Base-by-base conservation (phyloP, 768 basidiomycete species). In the Hortiboletus campestris region DNA sequence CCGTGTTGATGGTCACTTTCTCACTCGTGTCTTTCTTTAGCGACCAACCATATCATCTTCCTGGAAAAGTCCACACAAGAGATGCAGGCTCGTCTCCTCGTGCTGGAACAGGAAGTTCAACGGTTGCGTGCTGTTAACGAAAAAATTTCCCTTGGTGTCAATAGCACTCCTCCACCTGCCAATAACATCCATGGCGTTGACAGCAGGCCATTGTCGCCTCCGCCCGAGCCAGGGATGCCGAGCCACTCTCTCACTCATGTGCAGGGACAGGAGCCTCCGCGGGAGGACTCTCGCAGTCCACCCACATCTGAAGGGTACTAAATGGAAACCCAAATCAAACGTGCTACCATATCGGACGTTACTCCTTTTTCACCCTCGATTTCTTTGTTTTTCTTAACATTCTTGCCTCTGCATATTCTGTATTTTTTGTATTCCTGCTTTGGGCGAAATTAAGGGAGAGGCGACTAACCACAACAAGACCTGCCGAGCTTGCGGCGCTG, bases 71-170 rank as follows among this genome's bases (percentile, higher is more conserved):
- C 82, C 40, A 91, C 89, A 67, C 80, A 84, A 59, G 82, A 85
- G 62, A 75, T 93, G 68, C 84, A 86, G 69, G 78, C 78, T 55
- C 86, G 89, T 62, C 79, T 93, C 56, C 75, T 76, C 14, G 72
- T 78, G 28, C 68, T 90, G 44, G 89, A 92, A 65, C 74, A 78
- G 49, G 91, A 92, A 69, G 84, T 90, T 50, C 66, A 79, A 48
- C 76, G 89, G 57, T 80, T 93, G 43, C 84, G 88, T 53, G 76
- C 81, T 9, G 78, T 92, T 61, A 92, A 91, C 71, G 90, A 91
- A 77, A 89, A 89, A 73, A 90, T 93, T 22, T 86, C 89, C 4
- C 83, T 91, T 25, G 81, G 80, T 55, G 74, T 80, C 40, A 72
- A 77, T 53, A 76, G 76, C 55, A 81, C 84, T 31, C 78, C 85